These are phyloP conservation scores for Penicillium oxalicum DNA, from an alignment of 2,329 filamentous ascomycete species.

Conservation along the genomic window DNA sequence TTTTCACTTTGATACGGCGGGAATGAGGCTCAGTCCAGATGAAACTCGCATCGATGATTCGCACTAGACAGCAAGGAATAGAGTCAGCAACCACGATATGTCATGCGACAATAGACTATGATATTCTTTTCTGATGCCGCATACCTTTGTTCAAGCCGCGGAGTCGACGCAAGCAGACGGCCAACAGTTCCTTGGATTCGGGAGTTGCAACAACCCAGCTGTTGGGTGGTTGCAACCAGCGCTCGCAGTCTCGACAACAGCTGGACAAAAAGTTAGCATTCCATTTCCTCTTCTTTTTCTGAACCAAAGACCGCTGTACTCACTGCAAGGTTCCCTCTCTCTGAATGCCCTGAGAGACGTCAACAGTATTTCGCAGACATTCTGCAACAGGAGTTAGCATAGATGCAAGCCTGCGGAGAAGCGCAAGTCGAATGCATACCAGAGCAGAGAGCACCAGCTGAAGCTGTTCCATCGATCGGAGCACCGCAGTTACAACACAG, in stretches of 20 bases:
- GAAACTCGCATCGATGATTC: slow-evolving; percentile 92
- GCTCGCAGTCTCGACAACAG: slow-evolving; percentile 83
- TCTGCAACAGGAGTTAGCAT: slow-evolving; percentile 43
- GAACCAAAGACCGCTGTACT: not conserved
- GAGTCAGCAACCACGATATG: not conserved
- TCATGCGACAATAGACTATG: not conserved
- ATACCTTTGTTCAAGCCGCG: slow-evolving; percentile 66
- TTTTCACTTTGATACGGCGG: slow-evolving; percentile 83
- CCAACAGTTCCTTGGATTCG: slow-evolving; percentile 88
- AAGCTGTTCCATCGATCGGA: slow-evolving; percentile 83
- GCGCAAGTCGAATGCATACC: not conserved
- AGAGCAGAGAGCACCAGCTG: slow-evolving; percentile 82
- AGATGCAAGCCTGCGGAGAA: not conserved
- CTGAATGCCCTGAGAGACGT: slow-evolving; percentile 86
- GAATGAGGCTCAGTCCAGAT: slow-evolving; percentile 99
- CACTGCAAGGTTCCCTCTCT: slow-evolving; percentile 75
- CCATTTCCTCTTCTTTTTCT: too few relatives aligned
- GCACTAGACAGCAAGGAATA: slow-evolving; percentile 43
- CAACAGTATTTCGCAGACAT: slow-evolving; percentile 89
- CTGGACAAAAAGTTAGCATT: not conserved
- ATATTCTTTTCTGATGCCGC: not conserved
- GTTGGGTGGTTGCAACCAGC: slow-evolving; percentile 80
- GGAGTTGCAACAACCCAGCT: slow-evolving; percentile 80
- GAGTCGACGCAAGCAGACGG: slow-evolving; percentile 83
- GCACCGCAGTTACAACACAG: slow-evolving; percentile 97